Evolutionary conservation across 2,329 filamentous ascomycete genomes (phyloP).

Genomic region (Trematosphaeria pertusa): DNA sequence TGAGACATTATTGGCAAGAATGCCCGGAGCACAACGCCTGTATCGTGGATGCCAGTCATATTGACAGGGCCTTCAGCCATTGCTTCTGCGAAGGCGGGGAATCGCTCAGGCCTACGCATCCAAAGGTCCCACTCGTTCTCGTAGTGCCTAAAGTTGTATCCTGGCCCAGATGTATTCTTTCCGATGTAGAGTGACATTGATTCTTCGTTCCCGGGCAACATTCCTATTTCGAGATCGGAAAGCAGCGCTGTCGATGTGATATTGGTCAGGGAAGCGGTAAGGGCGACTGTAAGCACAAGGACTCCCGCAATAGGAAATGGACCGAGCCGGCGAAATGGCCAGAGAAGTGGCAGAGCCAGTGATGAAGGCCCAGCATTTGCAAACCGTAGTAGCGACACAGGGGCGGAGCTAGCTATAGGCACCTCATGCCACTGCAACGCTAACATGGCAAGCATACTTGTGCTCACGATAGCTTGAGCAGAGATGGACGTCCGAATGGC

Average conservation of each 20-base stretch:
- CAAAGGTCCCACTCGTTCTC: too few relatives aligned
- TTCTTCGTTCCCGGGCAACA: background rate
- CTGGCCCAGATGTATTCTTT: too few relatives aligned
- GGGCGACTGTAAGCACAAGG: background rate
- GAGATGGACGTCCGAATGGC: background rate
- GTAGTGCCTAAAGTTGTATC: too few relatives aligned
- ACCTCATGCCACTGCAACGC: background rate
- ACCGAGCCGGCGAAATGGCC: background rate
- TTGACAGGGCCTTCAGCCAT: background rate
- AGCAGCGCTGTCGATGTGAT: background rate
- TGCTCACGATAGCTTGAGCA: background rate
- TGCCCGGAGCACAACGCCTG: background rate
- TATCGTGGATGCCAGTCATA: background rate
- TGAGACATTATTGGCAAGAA: background rate
- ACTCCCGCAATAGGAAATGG: background rate
- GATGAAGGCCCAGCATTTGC: background rate
- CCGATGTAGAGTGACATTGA: too few relatives aligned
- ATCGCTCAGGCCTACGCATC: background rate
- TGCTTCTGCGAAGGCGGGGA: background rate
- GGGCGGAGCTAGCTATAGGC: background rate
- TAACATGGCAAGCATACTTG: background rate
- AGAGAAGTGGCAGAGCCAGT: background rate
- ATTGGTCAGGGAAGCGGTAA: background rate
- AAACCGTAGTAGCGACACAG: background rate
- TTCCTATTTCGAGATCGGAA: background rate